Evolutionary conservation across 257 asterid species (phyloP), one percentile per base, ranked within the genome.

Genomic region (Ehretia macrophylla): DNA sequence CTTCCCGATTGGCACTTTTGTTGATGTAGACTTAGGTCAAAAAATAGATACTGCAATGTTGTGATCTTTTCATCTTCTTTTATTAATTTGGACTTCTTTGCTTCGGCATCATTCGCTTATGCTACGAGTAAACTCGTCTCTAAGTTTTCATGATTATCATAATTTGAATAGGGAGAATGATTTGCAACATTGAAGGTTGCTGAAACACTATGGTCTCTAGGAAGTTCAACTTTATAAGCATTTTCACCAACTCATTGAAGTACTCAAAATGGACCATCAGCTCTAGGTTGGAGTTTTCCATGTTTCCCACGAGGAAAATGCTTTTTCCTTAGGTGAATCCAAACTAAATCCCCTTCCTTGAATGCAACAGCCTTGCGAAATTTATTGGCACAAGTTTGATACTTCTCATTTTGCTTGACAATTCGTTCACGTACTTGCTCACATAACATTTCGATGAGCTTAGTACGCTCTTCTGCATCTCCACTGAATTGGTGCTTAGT

Each of bases 271-370:
- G 46, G 44, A 12, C 45, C 60, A 32, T 56, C 11, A 56, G 60
- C 46, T 56, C 47, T 32, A 1, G 46, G 60, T 8, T 27, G 17
- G 4, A 35, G 10, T n/a, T 20, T 32, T 11, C 13, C 13, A 14
- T 35, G 46, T 5, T 9, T 5, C 3, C 27, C 60, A 19, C 19
- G 38, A 27, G 22, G 21, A 56, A 56, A 56, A 14, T 5, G 19
- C 13, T 14, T 17, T 56, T 17, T 56, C 11, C 37, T 9, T 1
- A 56, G 19, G n/a, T 56, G 27, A 56, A 56, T 56, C n/a, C 45
- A 27, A 1, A 56, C 60, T 17, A 56, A 56, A 12, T 56, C 46
- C 4, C 47, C 60, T 56, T 56, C 60, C 23, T 27, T 32, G 45
- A 55, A 55, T 1, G 14, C 1, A 3, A 8, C 11, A 1, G 10